A percentile compares a stretch with the other conserved stretches of the same genome.
These are phyloP conservation scores for Tulasnella sp. DNA, from an alignment of 768 basidiomycete genomes.

Conservation along the genomic window DNA sequence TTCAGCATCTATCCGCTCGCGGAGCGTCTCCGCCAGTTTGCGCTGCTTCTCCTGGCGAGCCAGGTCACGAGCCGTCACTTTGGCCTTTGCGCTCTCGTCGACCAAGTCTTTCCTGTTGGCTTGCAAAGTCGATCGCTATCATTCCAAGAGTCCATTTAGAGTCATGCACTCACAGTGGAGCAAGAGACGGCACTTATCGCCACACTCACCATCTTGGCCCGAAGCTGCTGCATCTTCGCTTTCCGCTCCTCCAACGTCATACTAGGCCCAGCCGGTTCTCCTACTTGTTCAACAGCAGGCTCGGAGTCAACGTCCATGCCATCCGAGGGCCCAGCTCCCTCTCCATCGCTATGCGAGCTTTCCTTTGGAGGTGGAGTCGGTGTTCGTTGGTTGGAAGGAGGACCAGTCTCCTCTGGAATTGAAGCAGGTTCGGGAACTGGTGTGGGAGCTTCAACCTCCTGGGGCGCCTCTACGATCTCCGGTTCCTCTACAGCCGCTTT, in stretches of 20 bases:
- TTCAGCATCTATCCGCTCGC: conserved; percentile 77
- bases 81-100: conserved; percentile 70
- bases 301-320: conserved; percentile 11
- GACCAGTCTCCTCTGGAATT: background rate
- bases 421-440: background rate
- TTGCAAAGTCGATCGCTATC: conserved; percentile 63
- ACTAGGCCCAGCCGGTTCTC: conserved; percentile 15
- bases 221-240: conserved; percentile 62
- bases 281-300: conserved; percentile 15
- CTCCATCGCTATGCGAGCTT: background rate
- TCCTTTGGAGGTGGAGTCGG: background rate
- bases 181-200: background rate
- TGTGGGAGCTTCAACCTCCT: conserved; percentile 9
- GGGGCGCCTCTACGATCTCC: background rate
- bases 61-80: conserved; percentile 64
- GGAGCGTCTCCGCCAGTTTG: conserved; percentile 77
- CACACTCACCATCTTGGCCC: conserved; percentile 71
- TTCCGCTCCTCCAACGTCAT: conserved; percentile 60
- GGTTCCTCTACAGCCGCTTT: conserved; percentile 5
- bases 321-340: background rate
- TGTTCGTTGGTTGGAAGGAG: conserved; percentile 10
- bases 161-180: background rate
- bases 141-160: background rate
- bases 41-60: conserved; percentile 81
- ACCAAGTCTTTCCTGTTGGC: conserved; percentile 81